Conservation (phyloP, 768 basidiomycete genomes). For the Phallus indusiatus region DNA sequence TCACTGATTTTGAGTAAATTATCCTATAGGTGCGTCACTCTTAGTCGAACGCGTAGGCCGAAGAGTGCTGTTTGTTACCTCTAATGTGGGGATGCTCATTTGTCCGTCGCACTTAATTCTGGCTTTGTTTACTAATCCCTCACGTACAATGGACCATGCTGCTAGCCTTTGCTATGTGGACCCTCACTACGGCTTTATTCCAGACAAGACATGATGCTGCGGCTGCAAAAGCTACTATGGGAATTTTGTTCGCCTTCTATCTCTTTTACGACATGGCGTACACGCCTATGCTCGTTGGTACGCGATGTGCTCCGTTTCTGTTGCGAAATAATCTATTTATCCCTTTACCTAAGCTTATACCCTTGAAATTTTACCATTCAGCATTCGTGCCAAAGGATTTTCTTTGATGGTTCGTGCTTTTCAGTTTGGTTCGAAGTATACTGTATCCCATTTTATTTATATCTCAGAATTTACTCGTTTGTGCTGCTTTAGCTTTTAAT, state of each 20-base stretch:
- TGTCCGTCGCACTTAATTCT: constrained; percentile 25
- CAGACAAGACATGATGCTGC: constrained; percentile 18
- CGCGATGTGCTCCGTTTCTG: neutral
- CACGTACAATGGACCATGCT: neutral
- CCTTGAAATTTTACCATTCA: constrained; percentile 74
- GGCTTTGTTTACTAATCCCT: neutral
- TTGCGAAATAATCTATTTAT: constrained; percentile 12
- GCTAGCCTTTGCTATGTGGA: constrained; percentile 49
- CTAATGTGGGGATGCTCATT: constrained; percentile 50
- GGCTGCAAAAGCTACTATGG: constrained; percentile 42
- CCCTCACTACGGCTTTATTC: constrained; percentile 34
- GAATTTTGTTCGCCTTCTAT: constrained; percentile 53
- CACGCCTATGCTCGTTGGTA: constrained; percentile 53
- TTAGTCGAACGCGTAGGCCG: constrained; percentile 61
- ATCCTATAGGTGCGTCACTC: constrained; percentile 40
- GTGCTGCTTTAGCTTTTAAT: constrained; percentile 64
- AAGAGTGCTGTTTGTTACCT: constrained; percentile 56
- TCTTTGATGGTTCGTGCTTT: constrained; percentile 50
- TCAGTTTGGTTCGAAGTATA: constrained; percentile 6
- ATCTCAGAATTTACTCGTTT: constrained; percentile 48
- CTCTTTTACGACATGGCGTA: constrained; percentile 61
- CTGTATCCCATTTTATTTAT: constrained; percentile 13
- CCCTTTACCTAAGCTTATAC: constrained; percentile 28
- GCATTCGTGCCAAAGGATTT: constrained; percentile 72
- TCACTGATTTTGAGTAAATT: neutral